phyloP scores from a whole-genome alignment of 495 filamentous ascomycete species.

The Hamigera avellanea region DNA sequence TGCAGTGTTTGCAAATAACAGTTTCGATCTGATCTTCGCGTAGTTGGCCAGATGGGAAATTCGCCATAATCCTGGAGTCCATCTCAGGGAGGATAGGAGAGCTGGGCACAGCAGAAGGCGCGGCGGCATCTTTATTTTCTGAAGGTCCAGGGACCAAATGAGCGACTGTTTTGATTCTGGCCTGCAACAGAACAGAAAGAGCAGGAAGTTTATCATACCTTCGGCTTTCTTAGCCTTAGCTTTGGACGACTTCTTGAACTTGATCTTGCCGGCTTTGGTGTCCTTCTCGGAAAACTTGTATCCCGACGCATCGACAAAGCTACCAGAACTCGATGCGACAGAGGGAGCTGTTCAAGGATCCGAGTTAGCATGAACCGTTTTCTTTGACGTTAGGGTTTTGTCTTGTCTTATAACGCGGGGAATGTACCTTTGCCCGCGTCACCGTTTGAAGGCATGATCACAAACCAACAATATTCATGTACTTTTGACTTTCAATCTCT shows the following conservation, averaged over 20 bases:
- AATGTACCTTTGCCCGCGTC: slow-evolving; percentile 25
- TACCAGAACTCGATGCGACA: slow-evolving; percentile 24
- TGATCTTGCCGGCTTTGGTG: slow-evolving; percentile 48
- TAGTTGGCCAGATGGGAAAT: slow-evolving; percentile 63
- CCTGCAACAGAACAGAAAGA: neutral
- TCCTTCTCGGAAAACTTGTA: slow-evolving; percentile 51
- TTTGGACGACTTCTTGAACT: slow-evolving; percentile 57
- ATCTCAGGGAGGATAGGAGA: slow-evolving; percentile 60
- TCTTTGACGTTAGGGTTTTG: slow-evolving; percentile 1
- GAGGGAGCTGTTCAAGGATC: slow-evolving; percentile 2
- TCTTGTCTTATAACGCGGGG: neutral
- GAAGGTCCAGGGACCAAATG: neutral
- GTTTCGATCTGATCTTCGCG: slow-evolving; percentile 54
- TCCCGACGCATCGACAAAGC: slow-evolving; percentile 35
- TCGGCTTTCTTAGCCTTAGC: slow-evolving; percentile 33
- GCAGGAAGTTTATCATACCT: slow-evolving; percentile 28
- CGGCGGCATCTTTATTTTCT: slow-evolving; percentile 15
- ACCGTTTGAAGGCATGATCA: slow-evolving; percentile 30
- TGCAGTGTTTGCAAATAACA: slow-evolving; percentile 74
- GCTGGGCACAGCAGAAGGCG: slow-evolving; percentile 27
- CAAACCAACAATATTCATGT: slow-evolving; percentile 1
- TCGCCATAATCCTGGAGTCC: slow-evolving; percentile 53
- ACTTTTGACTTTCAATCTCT: too few species aligned
- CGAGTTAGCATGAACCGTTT: slow-evolving; percentile 2
- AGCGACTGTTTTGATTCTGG: neutral